Evolutionary conservation across 805 yeast species (phyloP), one percentile per base, ranked within the genome.

Genomic region (Groenewaldozyma salmanticensis): DNA sequence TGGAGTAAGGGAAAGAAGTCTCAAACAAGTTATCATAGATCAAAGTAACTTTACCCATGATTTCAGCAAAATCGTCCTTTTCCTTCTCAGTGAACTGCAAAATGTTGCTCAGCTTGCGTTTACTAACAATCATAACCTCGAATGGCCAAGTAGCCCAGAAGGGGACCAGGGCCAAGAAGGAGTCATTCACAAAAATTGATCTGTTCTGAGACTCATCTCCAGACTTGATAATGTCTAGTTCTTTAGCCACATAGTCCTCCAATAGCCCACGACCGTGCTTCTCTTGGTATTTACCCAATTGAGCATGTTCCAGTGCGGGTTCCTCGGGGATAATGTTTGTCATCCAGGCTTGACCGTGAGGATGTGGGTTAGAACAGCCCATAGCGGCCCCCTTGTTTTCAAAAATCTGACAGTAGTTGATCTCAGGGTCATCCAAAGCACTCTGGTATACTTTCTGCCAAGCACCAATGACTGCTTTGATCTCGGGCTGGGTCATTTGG

Each of bases 91-190:
- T 61, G 49, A 79, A 70, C 21, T 71, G 70, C 32, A 60, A 62
- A 11, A 79, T 55, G 9, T 77, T 71, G 19, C 70, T 59, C 39
- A 77, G 60, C 43, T 77, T 78, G 11, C 63, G 58, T 52, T 75
- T 75, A n/a, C 84, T 56, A 4, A 80, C 59, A 27, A 81, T 62
- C 61, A 81, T 60, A 4, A 84, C 75, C 60, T 81, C 87, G 55
- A 79, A 81, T 13, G 90, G 90, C 88, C 88, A 81, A 27, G 76
- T 67, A 4, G 87, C 88, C 90, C 90, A 81, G 56, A 75, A 81
- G 41, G 88, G 88, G 16, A 81, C 86, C 7, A 81, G 75, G 4
- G 72, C 82, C 18, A 81, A 51, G 49, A 81, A 81, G 3, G 76
- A 65, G 43, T 74, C 82, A 54, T 80, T 81, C 42, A 71, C 69